These are phyloP conservation scores for Prillingera fragicola DNA, from an alignment of 1,284 basidiomycete genomes.

Conservation along the genomic window DNA sequence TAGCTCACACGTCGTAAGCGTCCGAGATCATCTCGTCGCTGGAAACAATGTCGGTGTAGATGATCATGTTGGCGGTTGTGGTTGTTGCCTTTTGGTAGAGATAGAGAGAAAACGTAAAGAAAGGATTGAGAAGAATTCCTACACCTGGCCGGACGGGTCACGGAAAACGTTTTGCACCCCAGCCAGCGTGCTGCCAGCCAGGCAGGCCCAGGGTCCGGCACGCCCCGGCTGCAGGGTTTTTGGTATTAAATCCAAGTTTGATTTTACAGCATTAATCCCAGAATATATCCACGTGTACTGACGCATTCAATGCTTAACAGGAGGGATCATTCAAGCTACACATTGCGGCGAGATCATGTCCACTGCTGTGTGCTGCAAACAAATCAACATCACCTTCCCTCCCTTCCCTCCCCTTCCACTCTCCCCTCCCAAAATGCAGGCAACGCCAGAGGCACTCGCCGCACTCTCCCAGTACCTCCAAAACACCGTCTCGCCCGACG, in stretches of 20 bases:
- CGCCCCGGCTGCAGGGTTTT: no score
- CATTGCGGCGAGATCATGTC: no score
- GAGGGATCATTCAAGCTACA: no score
- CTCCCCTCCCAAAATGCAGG: constrained; percentile 32
- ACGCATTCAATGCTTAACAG: no score
- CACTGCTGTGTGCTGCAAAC: no score
- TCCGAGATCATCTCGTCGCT: constrained; percentile 94
- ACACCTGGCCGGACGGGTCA: no score
- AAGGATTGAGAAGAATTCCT: no score
- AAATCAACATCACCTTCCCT: constrained; percentile 1
- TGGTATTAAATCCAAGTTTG: no score
- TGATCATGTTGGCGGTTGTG: constrained; percentile 31
- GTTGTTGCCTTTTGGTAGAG: constrained; percentile 7
- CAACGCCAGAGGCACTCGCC: constrained; percentile 35
- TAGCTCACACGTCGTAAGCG: constrained; percentile 74
- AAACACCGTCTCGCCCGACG: constrained; percentile 59
- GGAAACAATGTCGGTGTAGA: constrained; percentile 56
- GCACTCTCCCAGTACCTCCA: constrained; percentile 41
- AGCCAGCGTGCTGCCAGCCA: not conserved
- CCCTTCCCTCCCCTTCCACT: not conserved
- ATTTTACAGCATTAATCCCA: no score
- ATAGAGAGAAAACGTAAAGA: constrained; percentile 2
- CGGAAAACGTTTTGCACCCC: no score
- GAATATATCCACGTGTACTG: no score
- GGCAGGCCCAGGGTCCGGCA: no score